Evolutionary conservation across 371 early-diverging fungal genomes (phyloP), one percentile per base, ranked within the genome.

Genomic region (Chytridiales sp.): DNA sequence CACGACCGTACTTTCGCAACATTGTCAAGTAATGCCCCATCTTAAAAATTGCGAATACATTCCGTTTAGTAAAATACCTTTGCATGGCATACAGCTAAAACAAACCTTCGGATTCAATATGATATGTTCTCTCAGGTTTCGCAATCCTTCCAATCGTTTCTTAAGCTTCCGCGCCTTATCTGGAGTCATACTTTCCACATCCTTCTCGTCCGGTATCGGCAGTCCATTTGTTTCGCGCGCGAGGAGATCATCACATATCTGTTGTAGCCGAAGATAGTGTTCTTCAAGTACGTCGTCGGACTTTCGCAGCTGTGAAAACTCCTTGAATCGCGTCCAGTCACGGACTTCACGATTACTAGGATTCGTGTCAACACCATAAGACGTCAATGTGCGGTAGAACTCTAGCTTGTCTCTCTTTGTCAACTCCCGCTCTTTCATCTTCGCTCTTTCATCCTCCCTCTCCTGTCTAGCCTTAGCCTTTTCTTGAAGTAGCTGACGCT

Each of bases 91-190:
- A 55, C 41, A 46, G 47, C 1, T 36, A 54, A 27, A 26, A 32
- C 64, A 74, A 17, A 87, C 62, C 21, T 85, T 71, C 34, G 84
- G 82, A 46, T 82, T 67, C 0, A 74, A 68, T 38, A 91, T 59
- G 27, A 90, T 78, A 29, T 83, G 71, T 53, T 83, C 81, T 29
- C 93, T 80, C 22, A 91, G 77, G 3, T 67, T 74, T 31, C 84
- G 80, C 85, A 92, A 83, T 35, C 85, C 77, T n/a, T 78, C 85
- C 17, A 91, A 74, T 19, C 90, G 83, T 51, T 85, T 89, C 3
- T 90, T 52, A 3, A 89, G 69, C 64, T 87, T 84, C 55, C 85
- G 80, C 11, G 90, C 89, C 40, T 82, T 80, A 48, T 90, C 89
- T 44, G 82, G 69, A 26, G 86, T 86, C 2, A 86, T 75, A 24